Conservation (phyloP, 805 yeast species). For the Wickerhamomyces strasburgensis region DNA sequence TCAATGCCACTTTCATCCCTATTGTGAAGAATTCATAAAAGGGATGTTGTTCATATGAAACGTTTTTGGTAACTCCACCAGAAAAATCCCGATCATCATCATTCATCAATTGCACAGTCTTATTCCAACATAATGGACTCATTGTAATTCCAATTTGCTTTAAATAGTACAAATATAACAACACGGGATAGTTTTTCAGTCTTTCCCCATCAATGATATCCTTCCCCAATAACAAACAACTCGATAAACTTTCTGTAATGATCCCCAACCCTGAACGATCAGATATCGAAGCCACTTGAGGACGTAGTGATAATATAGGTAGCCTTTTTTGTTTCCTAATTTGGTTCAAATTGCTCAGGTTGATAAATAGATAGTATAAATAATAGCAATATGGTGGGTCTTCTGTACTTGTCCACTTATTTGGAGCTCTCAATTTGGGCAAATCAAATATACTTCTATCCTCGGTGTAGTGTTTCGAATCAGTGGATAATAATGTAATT, state of each 20-base stretch:
- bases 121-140: slow-evolving; percentile 28
- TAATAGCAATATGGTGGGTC: slow-evolving; percentile 38
- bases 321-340: slow-evolving; percentile 16
- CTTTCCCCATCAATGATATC: slow-evolving; percentile 24
- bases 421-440: slow-evolving; percentile 22
- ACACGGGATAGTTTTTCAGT: slow-evolving; percentile 19
- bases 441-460: slow-evolving; percentile 17
- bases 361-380: slow-evolving; percentile 30
- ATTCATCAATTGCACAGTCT: slow-evolving; percentile 19
- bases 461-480: slow-evolving; percentile 18
- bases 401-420: slow-evolving; percentile 28
- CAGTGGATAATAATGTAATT: slow-evolving; percentile 28
- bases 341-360: slow-evolving; percentile 20
- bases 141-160: slow-evolving; percentile 26
- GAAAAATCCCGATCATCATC: slow-evolving; percentile 21
- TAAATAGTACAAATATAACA: slow-evolving; percentile 24
- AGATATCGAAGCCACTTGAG: slow-evolving; percentile 21
- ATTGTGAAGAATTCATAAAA: slow-evolving; percentile 21
- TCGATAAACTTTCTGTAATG: slow-evolving; percentile 22
- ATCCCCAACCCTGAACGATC: slow-evolving; percentile 23
- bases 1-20: slow-evolving; percentile 22
- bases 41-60: slow-evolving; percentile 22
- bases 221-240: slow-evolving; percentile 21
- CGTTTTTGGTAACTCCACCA: slow-evolving; percentile 1
- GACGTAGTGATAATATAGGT: slow-evolving; percentile 18